Evolutionary conservation across 768 basidiomycete genomes (phyloP).

Genomic region (Daedaleopsis sinensis): DNA sequence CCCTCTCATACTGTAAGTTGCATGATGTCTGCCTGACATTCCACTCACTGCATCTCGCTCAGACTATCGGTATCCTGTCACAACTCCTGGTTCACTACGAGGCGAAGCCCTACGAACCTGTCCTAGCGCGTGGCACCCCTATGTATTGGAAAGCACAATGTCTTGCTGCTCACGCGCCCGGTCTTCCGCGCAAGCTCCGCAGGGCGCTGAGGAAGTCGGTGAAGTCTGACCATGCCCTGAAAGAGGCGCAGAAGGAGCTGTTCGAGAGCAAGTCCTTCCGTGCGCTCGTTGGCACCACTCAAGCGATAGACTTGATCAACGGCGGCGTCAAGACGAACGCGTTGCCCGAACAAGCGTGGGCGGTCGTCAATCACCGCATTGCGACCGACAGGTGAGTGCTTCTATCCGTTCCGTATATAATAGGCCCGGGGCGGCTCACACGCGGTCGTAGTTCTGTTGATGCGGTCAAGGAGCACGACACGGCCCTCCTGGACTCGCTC

Average conservation of each 20-base stretch:
- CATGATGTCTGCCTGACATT: background rate
- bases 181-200: constrained; percentile 35
- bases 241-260: constrained; percentile 36
- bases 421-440: background rate
- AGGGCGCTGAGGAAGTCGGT: constrained; percentile 29
- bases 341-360: constrained; percentile 40
- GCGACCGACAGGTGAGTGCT: constrained; percentile 30
- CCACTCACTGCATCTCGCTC: background rate
- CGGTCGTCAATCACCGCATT: constrained; percentile 31
- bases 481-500: constrained; percentile 29
- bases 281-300: constrained; percentile 40
- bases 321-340: constrained; percentile 48
- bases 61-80: constrained; percentile 58
- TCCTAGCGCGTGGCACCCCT: constrained; percentile 35
- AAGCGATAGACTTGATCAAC: constrained; percentile 47
- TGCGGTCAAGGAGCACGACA: constrained; percentile 34
- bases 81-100: constrained; percentile 50
- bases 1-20: constrained; percentile 50
- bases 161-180: constrained; percentile 44
- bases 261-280: constrained; percentile 30
- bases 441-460: constrained; percentile 31
- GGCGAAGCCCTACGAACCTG: constrained; percentile 41
- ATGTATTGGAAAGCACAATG: constrained; percentile 44
- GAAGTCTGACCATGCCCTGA: constrained; percentile 36
- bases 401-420: background rate